Conservation (phyloP, 495 filamentous ascomycete genomes). For the Lepraria neglecta region DNA sequence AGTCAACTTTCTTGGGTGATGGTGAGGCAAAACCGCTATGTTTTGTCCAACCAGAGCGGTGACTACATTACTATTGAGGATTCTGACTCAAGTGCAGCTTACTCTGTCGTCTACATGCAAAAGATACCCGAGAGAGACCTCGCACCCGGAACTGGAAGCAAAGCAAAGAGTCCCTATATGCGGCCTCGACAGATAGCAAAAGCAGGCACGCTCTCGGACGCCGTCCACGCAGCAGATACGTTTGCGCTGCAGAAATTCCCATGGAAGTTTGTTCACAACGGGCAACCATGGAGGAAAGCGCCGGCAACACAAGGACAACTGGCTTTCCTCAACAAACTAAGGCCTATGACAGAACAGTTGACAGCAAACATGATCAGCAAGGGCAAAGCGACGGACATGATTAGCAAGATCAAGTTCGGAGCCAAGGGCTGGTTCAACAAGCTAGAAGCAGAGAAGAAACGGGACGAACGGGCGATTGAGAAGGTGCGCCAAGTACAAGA, state of each 20-base stretch:
- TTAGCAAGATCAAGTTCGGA: constrained; percentile 82
- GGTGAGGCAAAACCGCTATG: constrained; percentile 55
- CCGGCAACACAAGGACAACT: constrained; percentile 67
- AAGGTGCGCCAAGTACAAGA: constrained; percentile 37
- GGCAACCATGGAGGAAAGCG: constrained; percentile 57
- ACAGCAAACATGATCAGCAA: constrained; percentile 56
- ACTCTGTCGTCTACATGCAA: constrained; percentile 24
- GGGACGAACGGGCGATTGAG: constrained; percentile 33
- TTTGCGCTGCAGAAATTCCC: constrained; percentile 61
- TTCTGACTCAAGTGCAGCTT: background rate
- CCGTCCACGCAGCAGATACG: constrained; percentile 76
- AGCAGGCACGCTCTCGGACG: constrained; percentile 56
- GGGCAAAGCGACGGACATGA: constrained; percentile 83
- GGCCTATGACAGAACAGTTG: constrained; percentile 50
- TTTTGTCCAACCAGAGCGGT: constrained; percentile 53
- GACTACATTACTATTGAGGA: constrained; percentile 59
- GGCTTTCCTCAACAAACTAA: constrained; percentile 61
- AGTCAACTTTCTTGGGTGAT: constrained; percentile 77
- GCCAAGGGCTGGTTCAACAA: constrained; percentile 61
- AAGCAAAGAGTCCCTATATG: constrained; percentile 51
- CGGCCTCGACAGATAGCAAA: constrained; percentile 59
- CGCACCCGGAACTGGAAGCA: constrained; percentile 1
- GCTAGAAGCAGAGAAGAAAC: constrained; percentile 45
- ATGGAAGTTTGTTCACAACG: constrained; percentile 23
- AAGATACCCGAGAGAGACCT: constrained; percentile 21